Conservation (phyloP, 805 yeast species). For the Wickerhamiella musiphila region DNA sequence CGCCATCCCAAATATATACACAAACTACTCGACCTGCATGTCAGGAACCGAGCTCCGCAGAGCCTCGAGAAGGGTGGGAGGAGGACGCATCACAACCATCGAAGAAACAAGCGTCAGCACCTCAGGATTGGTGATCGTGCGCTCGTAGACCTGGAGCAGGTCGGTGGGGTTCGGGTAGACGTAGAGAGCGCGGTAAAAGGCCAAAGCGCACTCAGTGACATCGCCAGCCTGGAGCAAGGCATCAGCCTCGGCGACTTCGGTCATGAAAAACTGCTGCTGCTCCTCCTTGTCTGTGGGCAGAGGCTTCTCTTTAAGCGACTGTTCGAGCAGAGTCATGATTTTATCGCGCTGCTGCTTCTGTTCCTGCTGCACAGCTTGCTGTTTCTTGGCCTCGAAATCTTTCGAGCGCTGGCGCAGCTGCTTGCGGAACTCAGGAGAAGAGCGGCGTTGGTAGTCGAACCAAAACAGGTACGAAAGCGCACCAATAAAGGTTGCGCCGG, state of each 20-base stretch:
- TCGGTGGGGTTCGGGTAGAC: slow-evolving; percentile 93
- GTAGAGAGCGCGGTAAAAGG: slow-evolving; percentile 82
- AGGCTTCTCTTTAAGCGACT: slow-evolving; percentile 54
- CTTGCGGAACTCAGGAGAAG: slow-evolving; percentile 65
- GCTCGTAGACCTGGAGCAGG: slow-evolving; percentile 75
- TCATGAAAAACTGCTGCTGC: slow-evolving; percentile 66
- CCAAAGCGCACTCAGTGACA: slow-evolving; percentile 59
- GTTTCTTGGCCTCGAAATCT: slow-evolving; percentile 40
- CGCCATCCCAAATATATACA: not conserved
- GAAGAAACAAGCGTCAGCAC: slow-evolving; percentile 69
- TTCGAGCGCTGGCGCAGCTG: slow-evolving; percentile 45
- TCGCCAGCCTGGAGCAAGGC: slow-evolving; percentile 48
- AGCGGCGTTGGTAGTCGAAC: slow-evolving; percentile 86
- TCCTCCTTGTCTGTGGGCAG: slow-evolving; percentile 50
- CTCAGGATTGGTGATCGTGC: slow-evolving; percentile 55
- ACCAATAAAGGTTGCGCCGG: slow-evolving; percentile 17
- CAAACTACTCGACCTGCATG: slow-evolving; percentile 4
- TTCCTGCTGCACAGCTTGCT: slow-evolving; percentile 39
- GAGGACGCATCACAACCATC: slow-evolving; percentile 85
- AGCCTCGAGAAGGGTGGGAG: slow-evolving; percentile 51
- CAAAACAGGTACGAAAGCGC: slow-evolving; percentile 49
- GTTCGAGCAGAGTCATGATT: slow-evolving; percentile 42
- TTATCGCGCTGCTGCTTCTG: slow-evolving; percentile 37
- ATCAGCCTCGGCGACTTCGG: slow-evolving; percentile 74
- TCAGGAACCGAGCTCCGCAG: slow-evolving; percentile 6